Evolutionary conservation across 1,139 yeast genomes (phyloP), one percentile per base, ranked within the genome.

Genomic region (Nakaseomyces kungkrabaensis): DNA sequence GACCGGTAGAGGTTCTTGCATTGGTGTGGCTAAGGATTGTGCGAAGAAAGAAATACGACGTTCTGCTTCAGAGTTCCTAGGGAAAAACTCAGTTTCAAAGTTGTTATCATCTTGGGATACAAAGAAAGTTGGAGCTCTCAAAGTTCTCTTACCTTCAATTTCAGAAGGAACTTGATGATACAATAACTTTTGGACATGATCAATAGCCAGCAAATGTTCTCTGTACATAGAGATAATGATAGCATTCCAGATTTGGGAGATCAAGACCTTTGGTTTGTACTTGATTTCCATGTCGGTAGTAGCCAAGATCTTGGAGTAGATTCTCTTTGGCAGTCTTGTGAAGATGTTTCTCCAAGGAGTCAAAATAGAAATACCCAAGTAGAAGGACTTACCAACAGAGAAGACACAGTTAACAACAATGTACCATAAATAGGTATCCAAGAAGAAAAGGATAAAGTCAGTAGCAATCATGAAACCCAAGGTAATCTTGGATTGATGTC

Each of bases 281-380:
- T 92, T 92, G 67, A 92, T 87, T 74, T 92, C 98, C 97, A 92
- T 92, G 70, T 92, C 98, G 58, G 96, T 86, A 41, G 98, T 92
- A 46, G 98, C 97, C 71, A 92, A 79, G 59, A 92, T 82, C 81
- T 92, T 92, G 52, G 97, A 88, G 76, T 92, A 92, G 61, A 92
- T 89, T 81, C 98, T 88, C 81, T 92, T 92, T 69, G 98, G 98
- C 67, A 92, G 77, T 72, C 98, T 84, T 54, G 97, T 85, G 76
- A 90, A 92, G 64, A 92, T 90, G 70, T 92, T 92, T 81, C 97
- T 86, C 98, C 98, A 92, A 54, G 98, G 98, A 50, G 98, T 92
- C 77, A 92, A 82, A 60, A 92, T 90, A 48, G 98, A 92, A 65
- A 92, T 89, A 84, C 98, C 98, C 70, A 92, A 78, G 76, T 90